These are phyloP conservation scores for Strobilomyces echinocephalus DNA, from an alignment of 768 basidiomycete genomes.

Conservation along the genomic window DNA sequence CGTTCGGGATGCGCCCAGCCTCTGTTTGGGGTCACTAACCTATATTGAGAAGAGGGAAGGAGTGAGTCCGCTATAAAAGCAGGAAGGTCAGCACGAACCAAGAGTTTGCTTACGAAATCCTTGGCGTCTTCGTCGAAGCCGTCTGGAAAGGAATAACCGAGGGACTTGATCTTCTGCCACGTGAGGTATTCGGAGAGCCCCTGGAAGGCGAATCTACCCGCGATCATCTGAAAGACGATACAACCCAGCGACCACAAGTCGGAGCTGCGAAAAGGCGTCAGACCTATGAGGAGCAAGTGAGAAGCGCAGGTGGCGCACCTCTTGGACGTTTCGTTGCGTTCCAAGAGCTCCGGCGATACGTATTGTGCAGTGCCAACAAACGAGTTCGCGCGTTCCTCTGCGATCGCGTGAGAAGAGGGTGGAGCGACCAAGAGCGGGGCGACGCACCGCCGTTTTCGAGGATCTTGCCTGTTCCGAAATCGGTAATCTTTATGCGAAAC, in stretches of 20 bases:
- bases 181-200: slow-evolving; percentile 90
- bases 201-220: slow-evolving; percentile 88
- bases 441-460: slow-evolving; percentile 51
- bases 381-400: slow-evolving; percentile 55
- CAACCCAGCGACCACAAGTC: slow-evolving; percentile 97
- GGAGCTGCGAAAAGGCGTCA: slow-evolving; percentile 47
- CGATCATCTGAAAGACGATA: slow-evolving; percentile 88
- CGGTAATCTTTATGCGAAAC: slow-evolving; percentile 89
- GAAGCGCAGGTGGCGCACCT: slow-evolving; percentile 44
- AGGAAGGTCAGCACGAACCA: slow-evolving; percentile 42
- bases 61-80: neutral
- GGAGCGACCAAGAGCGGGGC: neutral
- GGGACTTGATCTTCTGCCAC: slow-evolving; percentile 88
- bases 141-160: slow-evolving; percentile 84
- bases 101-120: slow-evolving; percentile 70
- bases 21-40: slow-evolving; percentile 54
- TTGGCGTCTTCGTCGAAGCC: slow-evolving; percentile 78
- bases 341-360: slow-evolving; percentile 80
- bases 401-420: neutral
- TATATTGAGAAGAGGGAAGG: slow-evolving; percentile 27
- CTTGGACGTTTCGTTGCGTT: slow-evolving; percentile 66
- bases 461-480: slow-evolving; percentile 91
- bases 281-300: neutral
- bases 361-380: slow-evolving; percentile 93
- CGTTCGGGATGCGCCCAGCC: slow-evolving; percentile 52